Evolutionary conservation across 257 asterid genomes (phyloP).

Genomic region (Nicotiana obtusifolia): DNA sequence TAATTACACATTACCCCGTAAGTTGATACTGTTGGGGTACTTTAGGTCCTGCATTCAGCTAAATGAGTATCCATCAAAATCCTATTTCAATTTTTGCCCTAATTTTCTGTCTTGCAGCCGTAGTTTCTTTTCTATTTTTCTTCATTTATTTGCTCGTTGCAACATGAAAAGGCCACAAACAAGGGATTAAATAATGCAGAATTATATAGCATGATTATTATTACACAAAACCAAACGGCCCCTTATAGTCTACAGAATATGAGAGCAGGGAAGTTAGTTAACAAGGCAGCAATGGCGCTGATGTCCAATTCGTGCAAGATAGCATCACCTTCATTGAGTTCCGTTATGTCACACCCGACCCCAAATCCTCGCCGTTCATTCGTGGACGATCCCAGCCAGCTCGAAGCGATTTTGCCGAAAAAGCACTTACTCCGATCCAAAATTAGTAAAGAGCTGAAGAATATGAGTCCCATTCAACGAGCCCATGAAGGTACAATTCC

Average conservation of each 20-base stretch:
- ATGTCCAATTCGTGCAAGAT: background rate
- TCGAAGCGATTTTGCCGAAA: background rate
- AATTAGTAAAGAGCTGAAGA: background rate
- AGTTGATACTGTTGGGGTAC: too few species aligned
- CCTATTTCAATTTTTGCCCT: too few species aligned
- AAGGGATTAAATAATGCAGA: too few species aligned
- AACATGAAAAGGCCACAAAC: too few species aligned
- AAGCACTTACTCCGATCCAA: conserved; percentile 6
- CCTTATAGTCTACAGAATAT: background rate
- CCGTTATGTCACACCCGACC: background rate
- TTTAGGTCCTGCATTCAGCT: too few species aligned
- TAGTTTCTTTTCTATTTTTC: too few species aligned
- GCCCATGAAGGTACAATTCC: background rate
- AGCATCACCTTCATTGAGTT: background rate
- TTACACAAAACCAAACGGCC: too few species aligned
- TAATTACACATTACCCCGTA: too few species aligned
- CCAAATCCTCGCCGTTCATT: background rate
- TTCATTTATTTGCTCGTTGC: too few species aligned
- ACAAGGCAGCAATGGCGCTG: background rate
- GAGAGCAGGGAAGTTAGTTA: background rate
- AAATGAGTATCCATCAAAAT: too few species aligned
- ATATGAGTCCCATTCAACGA: conserved; percentile 5
- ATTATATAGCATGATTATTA: too few species aligned
- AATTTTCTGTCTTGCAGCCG: too few species aligned
- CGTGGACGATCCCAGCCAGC: background rate